Evolutionary conservation across 345 rosid genomes (phyloP), one percentile per base, ranked within the genome.

Genomic region (Mallotus nudiflorus): DNA sequence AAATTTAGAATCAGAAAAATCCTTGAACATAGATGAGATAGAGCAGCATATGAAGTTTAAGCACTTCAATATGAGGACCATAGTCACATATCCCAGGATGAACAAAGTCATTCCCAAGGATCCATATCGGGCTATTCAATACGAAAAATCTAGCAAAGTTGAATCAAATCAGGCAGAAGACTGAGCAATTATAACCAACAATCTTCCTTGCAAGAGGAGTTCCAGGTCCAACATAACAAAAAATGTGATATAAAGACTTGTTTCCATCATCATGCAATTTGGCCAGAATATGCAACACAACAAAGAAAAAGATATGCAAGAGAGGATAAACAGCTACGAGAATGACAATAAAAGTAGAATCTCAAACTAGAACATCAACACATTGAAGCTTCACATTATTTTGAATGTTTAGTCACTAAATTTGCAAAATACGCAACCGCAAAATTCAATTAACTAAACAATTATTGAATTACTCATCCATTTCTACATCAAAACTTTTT

Each of bases 1-100:
- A 33, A 39, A 57, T 15, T 66, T 28, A 48, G 56, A 2, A 58
- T 49, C 54, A 83, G 67, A 56, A 5, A 62, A 56, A 68, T 35
- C 40, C 53, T 52, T n/a, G 13, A 48, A 53, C 40, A n/a, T 19
- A 29, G 53, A 70, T 3, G 18, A 50, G 35, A 24, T 14, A 4
- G 14, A 15, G 9, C 29, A 69, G 18, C 15, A 5, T 3, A 69
- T 31, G 33, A 37, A 16, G 14, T 37, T 19, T 9, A 68, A 68
- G 9, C 9, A 27, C 54, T 54, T 56, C 2, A 3, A 59, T 22
- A 31, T 7, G 24, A 33, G 9, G 22, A 1, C 22, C 31, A 9
- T 27, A 56, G 9, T 42, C 62, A 42, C 46, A 42, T 42, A 42
- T 33, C 37, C 37, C 37, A 6, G 9, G 1, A 42, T 42, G 46